Conservation (phyloP, 345 rosid genomes). For the Camelina neglecta region DNA sequence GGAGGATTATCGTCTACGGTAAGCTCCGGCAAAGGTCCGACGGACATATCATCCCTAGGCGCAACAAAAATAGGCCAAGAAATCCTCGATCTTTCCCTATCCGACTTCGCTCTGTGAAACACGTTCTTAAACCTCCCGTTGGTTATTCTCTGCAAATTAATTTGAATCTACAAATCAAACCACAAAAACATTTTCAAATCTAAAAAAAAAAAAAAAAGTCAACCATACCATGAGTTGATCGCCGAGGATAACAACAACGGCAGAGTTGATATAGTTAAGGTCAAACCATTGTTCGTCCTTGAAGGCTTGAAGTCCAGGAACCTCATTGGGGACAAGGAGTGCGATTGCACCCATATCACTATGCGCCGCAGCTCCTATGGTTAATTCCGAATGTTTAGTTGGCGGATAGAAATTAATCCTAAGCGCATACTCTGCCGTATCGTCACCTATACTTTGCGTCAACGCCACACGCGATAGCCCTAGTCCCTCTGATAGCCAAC, state of each 20-base stretch:
- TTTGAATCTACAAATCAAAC: not conserved
- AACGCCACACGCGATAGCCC: not conserved
- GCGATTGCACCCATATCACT: not conserved
- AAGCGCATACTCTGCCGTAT: not conserved
- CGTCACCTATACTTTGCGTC: not conserved
- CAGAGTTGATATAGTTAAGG: not conserved
- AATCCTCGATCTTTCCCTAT: not conserved
- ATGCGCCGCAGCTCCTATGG: not conserved
- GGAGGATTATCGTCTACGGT: slow-evolving; percentile 6
- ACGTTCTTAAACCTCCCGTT: slow-evolving; percentile 15
- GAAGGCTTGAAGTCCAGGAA: slow-evolving; percentile 2
- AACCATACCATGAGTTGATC: slow-evolving; percentile 11
- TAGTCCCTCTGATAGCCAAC: not conserved
- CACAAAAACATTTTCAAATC: not conserved
- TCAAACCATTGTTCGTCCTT: not conserved
- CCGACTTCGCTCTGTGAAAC: slow-evolving; percentile 3
- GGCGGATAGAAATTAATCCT: slow-evolving; percentile 3
- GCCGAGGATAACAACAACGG: slow-evolving; percentile 12
- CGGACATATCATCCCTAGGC: not conserved
- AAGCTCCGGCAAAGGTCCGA: slow-evolving; percentile 25
- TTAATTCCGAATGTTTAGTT: not conserved
- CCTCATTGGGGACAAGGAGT: not conserved
- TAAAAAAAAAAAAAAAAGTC: not conserved
- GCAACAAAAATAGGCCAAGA: slow-evolving; percentile 17
- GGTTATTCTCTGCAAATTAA: slow-evolving; percentile 6